Evolutionary conservation across 495 filamentous ascomycete species (phyloP).

Genomic region (Saxophila tyrrhenica): DNA sequence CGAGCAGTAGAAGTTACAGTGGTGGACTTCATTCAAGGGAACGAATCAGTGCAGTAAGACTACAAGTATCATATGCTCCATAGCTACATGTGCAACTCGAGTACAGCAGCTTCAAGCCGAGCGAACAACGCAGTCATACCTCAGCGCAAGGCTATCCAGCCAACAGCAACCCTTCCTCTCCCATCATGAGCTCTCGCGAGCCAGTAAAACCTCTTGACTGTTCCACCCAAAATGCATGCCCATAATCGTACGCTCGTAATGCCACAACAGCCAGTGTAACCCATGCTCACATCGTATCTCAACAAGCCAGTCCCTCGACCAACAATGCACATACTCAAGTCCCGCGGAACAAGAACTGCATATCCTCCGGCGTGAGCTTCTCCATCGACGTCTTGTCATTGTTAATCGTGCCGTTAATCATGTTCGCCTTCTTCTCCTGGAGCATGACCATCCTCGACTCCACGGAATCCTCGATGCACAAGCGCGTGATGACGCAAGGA

Average conservation of each 20-base stretch:
- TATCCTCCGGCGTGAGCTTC: conserved; percentile 76
- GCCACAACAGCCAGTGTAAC: too few species aligned
- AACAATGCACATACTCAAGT: conserved; percentile 20
- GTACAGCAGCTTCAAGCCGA: too few species aligned
- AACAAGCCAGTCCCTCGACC: not conserved
- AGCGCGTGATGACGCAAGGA: conserved; percentile 83
- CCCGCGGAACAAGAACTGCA: conserved; percentile 88
- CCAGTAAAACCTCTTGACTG: not conserved
- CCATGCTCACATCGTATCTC: too few species aligned
- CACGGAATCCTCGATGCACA: conserved; percentile 92
- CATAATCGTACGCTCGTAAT: not conserved
- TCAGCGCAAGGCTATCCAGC: too few species aligned
- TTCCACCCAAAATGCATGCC: not conserved
- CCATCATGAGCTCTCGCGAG: not conserved
- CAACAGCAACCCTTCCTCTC: not conserved
- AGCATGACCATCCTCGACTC: conserved; percentile 88
- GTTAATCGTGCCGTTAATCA: conserved; percentile 94
- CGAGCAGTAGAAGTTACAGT: too few species aligned
- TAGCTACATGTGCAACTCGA: too few species aligned
- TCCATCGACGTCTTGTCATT: conserved; percentile 79
- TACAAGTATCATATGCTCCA: too few species aligned
- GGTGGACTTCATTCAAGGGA: too few species aligned
- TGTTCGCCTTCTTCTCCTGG: conserved; percentile 93
- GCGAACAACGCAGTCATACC: too few species aligned
- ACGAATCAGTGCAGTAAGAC: too few species aligned